A percentile compares a stretch with the other conserved stretches of the same genome.
Evolutionary conservation across 257 asterid genomes (phyloP).

Genomic region (Vinca minor): DNA sequence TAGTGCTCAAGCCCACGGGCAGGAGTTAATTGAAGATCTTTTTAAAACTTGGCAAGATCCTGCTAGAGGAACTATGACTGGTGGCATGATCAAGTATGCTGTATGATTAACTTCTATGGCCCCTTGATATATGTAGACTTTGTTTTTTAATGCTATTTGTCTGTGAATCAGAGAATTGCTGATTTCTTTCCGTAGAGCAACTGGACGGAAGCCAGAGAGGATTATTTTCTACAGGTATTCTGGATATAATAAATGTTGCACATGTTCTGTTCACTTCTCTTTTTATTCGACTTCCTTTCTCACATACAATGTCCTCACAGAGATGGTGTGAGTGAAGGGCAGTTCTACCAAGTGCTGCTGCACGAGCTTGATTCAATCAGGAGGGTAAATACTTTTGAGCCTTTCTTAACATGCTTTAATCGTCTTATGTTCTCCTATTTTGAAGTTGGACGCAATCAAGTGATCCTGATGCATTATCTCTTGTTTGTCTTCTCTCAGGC

Average conservation of each 20-base stretch:
- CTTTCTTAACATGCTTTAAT: neutral
- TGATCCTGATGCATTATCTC: neutral
- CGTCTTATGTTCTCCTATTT: neutral
- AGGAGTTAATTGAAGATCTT: conserved; percentile 85
- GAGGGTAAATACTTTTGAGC: conserved; percentile 35
- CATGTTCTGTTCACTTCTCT: neutral
- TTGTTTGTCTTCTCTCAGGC: conserved; percentile 41
- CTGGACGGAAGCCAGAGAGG: conserved; percentile 79
- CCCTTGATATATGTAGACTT: neutral
- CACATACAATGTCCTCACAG: conserved; percentile 22
- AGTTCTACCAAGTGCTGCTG: conserved; percentile 84
- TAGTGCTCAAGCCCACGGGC: conserved; percentile 93
- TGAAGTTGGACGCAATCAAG: neutral
- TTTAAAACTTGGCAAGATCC: conserved; percentile 90
- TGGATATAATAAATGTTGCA: neutral
- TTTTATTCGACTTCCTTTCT: conserved; percentile 6
- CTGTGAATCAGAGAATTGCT: conserved; percentile 60
- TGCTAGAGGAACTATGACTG: conserved; percentile 59
- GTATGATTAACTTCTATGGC: neutral
- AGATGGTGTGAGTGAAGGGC: conserved; percentile 98
- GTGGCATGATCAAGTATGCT: conserved; percentile 90
- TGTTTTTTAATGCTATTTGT: neutral
- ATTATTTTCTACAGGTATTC: conserved; percentile 78
- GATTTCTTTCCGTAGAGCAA: conserved; percentile 78
- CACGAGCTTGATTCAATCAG: conserved; percentile 93